Conservation (phyloP, 139 green algal species). For the Eudorina sp. region DNA sequence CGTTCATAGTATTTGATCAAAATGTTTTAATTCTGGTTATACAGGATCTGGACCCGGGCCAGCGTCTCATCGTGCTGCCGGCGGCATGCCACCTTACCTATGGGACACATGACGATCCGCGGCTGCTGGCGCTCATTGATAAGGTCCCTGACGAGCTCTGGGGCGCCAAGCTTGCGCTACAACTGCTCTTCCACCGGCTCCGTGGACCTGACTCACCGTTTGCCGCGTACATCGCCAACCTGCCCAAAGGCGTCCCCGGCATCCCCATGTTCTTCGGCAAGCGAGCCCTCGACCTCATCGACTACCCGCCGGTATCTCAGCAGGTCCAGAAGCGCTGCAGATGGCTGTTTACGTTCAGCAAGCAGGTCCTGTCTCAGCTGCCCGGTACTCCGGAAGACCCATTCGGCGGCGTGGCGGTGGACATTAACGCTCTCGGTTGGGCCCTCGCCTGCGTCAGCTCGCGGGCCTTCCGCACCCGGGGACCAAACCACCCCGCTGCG, state of each 20-base stretch:
- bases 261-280: constrained; percentile 86
- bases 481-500: constrained; percentile 71
- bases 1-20: background rate
- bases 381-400: constrained; percentile 67
- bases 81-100: constrained; percentile 77
- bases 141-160: constrained; percentile 84
- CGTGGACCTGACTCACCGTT: constrained; percentile 64
- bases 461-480: constrained; percentile 80
- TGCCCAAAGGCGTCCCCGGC: constrained; percentile 77
- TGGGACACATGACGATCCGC: constrained; percentile 56
- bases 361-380: constrained; percentile 64
- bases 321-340: constrained; percentile 66
- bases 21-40: too few relatives aligned
- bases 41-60: constrained; percentile 24
- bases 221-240: constrained; percentile 72
- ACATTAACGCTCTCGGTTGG: constrained; percentile 86
- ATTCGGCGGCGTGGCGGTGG: constrained; percentile 72
- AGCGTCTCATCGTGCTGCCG: constrained; percentile 54
- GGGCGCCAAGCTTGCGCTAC: constrained; percentile 73
- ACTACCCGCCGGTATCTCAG: constrained; percentile 82
- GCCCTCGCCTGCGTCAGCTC: constrained; percentile 80
- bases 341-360: constrained; percentile 51
- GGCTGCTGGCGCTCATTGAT: constrained; percentile 74
- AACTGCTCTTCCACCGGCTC: constrained; percentile 56
- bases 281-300: constrained; percentile 68